Conservation (phyloP, 495 filamentous ascomycete genomes). For the Daldinia loculata region DNA sequence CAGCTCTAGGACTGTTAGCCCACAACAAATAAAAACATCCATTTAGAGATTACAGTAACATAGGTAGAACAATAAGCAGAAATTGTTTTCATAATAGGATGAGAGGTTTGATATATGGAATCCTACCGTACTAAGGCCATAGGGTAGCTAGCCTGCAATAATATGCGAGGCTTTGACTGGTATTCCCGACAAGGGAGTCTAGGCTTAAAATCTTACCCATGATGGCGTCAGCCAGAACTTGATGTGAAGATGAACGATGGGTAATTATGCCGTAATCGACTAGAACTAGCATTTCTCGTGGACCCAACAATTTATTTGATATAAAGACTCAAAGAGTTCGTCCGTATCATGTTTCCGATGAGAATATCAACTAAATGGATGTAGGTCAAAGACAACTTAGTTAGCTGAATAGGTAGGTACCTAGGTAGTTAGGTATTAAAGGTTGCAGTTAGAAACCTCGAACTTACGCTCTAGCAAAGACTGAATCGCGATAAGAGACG, state of each 20-base stretch:
- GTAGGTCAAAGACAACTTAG: neutral
- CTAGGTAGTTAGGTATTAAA: too few relatives aligned
- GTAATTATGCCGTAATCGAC: neutral
- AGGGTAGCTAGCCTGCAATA: neutral
- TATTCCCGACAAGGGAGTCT: neutral
- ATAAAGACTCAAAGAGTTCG: neutral
- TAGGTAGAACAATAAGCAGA: neutral
- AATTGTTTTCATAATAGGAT: neutral
- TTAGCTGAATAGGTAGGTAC: too few relatives aligned
- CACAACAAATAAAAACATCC: constrained; percentile 17
- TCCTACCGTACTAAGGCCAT: neutral
- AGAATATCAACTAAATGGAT: neutral
- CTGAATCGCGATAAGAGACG: neutral
- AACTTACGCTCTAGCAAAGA: neutral
- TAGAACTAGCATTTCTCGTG: neutral
- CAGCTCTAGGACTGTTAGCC: constrained; percentile 24
- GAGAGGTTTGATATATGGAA: neutral
- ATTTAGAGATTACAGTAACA: constrained; percentile 8
- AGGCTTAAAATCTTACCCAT: neutral
- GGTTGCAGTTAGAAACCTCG: neutral
- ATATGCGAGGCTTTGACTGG: neutral
- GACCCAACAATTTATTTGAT: neutral
- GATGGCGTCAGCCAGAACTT: neutral
- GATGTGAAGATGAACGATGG: neutral
- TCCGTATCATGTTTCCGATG: neutral